Base-by-base conservation (phyloP, 768 basidiomycete species). In the Lactarius psammicola region DNA sequence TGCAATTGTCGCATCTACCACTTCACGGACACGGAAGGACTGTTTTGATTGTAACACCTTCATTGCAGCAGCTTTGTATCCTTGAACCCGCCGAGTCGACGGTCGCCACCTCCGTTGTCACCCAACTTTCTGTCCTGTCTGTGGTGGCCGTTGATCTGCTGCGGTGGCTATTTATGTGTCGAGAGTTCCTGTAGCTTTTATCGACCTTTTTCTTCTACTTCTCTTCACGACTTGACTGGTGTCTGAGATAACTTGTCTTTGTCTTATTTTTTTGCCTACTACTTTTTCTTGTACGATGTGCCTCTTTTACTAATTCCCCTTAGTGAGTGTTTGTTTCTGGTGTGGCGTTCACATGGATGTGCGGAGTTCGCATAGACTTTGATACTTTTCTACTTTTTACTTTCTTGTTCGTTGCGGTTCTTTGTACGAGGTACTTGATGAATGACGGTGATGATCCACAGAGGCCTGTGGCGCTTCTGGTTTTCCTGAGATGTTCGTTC, bases 1-100 rank as follows among this genome's bases (percentile, higher is more conserved):
- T 69, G 68, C 68, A 69, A 68, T 69, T 69, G 68, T 69, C 68
- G 60, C 63, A 69, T 69, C 62, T 69, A 69, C 66, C 68, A 69
- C 51, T 17, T 59, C 68, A 69, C 63, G 68, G 66, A 69, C 65
- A 68, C 46, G 68, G 63, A 68, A 62, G 58, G 60, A 68, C 66
- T 57, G 49, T 63, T 59, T 67, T 67, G 66, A 61, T 67, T 69
- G 68, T 68, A 68, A 66, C 26, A 68, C 54, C 34, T 42, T 54
- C 56, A 33, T 31, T 42, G 60, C 56, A 58, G 49, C 64, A 56
- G 42, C 57, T 59, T 62, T 68, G 68, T 68, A 68, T 68, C 60
- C 46, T 49, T 66, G 56, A 61, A 66, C 17, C 57, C 26, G 30
- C 40, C 51, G 31, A 28, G 46, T 68, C 56, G 49, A 44, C 66